A percentile compares a stretch with the other conserved stretches of the same genome.
phyloP scores from a whole-genome alignment of 768 basidiomycete genomes.

The Tricholoma furcatifolium region DNA sequence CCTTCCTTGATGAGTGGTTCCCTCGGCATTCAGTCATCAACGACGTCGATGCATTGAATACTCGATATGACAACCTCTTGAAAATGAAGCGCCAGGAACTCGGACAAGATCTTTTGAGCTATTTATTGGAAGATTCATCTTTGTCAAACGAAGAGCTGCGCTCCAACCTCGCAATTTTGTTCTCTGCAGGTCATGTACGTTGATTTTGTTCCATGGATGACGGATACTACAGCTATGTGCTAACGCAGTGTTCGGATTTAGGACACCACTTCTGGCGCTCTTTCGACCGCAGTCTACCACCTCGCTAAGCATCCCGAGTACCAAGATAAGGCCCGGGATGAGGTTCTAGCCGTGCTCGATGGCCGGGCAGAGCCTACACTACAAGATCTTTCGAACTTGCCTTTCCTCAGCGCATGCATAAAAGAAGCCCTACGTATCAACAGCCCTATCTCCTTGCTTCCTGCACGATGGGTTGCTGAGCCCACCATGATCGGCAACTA shows the following conservation, averaged over 20 bases:
- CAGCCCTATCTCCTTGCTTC: slow-evolving; percentile 17
- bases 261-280: slow-evolving; percentile 36
- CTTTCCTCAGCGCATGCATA: slow-evolving; percentile 34
- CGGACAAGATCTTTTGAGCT: slow-evolving; percentile 33
- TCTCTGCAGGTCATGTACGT: slow-evolving; percentile 37
- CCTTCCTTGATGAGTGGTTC: slow-evolving; percentile 25
- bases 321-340: slow-evolving; percentile 33
- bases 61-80: slow-evolving; percentile 23
- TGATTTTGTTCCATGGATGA: neutral
- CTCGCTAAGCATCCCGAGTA: slow-evolving; percentile 34
- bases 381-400: slow-evolving; percentile 22
- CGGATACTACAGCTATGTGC: neutral
- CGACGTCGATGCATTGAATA: slow-evolving; percentile 26
- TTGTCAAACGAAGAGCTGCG: slow-evolving; percentile 31
- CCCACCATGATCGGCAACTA: slow-evolving; percentile 11
- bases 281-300: slow-evolving; percentile 34
- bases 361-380: slow-evolving; percentile 24
- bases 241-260: slow-evolving; percentile 1
- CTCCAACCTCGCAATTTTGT: slow-evolving; percentile 33
- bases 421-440: slow-evolving; percentile 36
- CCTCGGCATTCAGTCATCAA: slow-evolving; percentile 26
- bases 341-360: slow-evolving; percentile 30
- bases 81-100: slow-evolving; percentile 25
- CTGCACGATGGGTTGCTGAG: no score
- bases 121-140: slow-evolving; percentile 29